A percentile compares a stretch with the other conserved stretches of the same genome.
phyloP scores from a whole-genome alignment of 768 basidiomycete genomes.

The Leccinum variicolor region DNA sequence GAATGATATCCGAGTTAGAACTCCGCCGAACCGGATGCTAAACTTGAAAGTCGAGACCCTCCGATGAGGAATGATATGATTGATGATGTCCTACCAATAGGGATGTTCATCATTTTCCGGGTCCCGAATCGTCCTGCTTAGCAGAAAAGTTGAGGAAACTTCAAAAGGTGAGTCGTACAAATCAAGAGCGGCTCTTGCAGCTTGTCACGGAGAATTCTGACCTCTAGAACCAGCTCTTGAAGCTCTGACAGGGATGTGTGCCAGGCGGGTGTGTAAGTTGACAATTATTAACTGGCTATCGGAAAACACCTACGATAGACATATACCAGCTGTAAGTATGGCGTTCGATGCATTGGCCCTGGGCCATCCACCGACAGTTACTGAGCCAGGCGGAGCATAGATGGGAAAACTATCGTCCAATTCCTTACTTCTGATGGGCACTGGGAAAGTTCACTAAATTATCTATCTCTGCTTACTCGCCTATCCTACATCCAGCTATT shows the following conservation, averaged over 20 bases:
- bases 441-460: conserved; percentile 21
- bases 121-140: not conserved
- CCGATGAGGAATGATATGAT: not conserved
- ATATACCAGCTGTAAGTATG: not conserved
- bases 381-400: not conserved
- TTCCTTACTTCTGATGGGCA: conserved; percentile 3
- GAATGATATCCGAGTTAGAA: not conserved
- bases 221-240: not conserved
- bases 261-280: too few species aligned
- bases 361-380: not conserved
- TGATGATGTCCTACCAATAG: not conserved
- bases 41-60: not conserved
- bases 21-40: conserved; percentile 2
- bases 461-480: conserved; percentile 13
- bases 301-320: not conserved
- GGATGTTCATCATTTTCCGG: not conserved
- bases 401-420: conserved; percentile 18
- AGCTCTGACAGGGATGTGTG: too few species aligned
- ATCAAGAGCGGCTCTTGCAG: not conserved
- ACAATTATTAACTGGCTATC: not conserved
- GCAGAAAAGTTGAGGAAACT: not conserved
- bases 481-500: conserved; percentile 12
- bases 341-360: not conserved
- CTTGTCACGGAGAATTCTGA: not conserved
- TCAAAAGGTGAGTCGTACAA: not conserved